Conservation (phyloP, 805 yeast genomes). For the Monosporozyma yasuniensis region DNA sequence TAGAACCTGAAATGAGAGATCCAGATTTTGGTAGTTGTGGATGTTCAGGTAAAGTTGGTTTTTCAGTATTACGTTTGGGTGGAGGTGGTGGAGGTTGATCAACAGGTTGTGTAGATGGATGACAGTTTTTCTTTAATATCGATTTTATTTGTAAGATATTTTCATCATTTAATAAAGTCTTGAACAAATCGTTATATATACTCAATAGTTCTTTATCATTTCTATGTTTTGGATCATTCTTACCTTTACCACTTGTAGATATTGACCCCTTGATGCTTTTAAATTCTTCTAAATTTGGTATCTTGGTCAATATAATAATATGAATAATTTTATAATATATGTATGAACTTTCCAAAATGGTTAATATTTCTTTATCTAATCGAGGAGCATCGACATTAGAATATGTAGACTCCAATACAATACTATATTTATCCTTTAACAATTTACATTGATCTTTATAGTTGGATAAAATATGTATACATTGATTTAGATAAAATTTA, state of each 20-base stretch:
- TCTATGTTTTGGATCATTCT: constrained; percentile 5
- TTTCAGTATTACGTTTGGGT: neutral
- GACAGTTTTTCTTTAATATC: constrained; percentile 5
- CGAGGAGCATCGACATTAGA: neutral
- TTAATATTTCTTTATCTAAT: neutral
- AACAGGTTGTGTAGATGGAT: neutral
- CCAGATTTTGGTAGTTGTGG: constrained; percentile 6
- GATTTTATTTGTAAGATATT: constrained; percentile 21
- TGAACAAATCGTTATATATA: constrained; percentile 27
- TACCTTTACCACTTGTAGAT: constrained; percentile 8
- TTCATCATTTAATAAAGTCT: constrained; percentile 24
- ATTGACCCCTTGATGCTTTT: constrained; percentile 13
- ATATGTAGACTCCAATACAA: neutral
- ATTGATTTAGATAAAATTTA: constrained; percentile 21
- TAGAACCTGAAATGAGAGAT: constrained; percentile 7
- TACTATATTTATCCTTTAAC: constrained; percentile 9
- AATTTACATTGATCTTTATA: constrained; percentile 26
- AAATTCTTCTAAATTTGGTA: constrained; percentile 23
- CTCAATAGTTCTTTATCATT: constrained; percentile 23
- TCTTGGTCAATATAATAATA: constrained; percentile 18
- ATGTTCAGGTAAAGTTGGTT: neutral
- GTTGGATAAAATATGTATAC: constrained; percentile 26
- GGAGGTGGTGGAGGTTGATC: neutral
- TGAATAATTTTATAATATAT: constrained; percentile 31
- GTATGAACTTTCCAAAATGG: constrained; percentile 22